phyloP scores from a whole-genome alignment of 129 eudicot genomes.

The Lactuca saligna region DNA sequence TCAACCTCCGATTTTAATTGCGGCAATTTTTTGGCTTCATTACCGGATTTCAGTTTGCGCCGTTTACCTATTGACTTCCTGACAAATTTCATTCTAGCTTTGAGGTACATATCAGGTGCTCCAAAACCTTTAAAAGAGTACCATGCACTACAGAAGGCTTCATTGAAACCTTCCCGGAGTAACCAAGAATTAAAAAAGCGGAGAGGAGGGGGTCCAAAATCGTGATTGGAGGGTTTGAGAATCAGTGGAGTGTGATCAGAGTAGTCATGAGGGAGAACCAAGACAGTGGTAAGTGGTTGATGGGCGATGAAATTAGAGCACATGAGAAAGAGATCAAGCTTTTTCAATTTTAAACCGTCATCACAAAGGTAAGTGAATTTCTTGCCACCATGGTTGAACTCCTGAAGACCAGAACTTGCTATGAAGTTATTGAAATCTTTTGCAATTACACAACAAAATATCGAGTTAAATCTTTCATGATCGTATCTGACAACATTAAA shows the following conservation, averaged over 20 bases:
- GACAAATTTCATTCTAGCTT: too few relatives aligned
- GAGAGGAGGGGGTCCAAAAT: neutral
- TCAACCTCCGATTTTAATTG: too few relatives aligned
- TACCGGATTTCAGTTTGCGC: too few relatives aligned
- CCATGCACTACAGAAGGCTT: neutral
- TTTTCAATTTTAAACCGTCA: neutral
- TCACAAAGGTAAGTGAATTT: neutral
- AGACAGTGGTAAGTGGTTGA: neutral
- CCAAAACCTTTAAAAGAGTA: neutral
- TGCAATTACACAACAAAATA: neutral
- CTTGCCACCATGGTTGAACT: neutral
- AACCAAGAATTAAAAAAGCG: neutral
- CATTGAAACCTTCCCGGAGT: neutral
- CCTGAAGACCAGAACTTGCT: neutral
- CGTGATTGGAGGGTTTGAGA: neutral
- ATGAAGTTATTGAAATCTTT: neutral
- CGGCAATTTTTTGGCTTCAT: too few relatives aligned
- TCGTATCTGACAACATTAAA: neutral
- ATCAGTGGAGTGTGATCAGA: neutral
- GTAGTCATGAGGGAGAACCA: neutral
- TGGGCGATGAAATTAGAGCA: neutral
- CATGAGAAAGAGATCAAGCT: neutral
- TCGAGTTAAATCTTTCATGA: neutral
- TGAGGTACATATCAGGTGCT: too few relatives aligned
- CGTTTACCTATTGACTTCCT: too few relatives aligned